A percentile compares a stretch with the other conserved stretches of the same genome.
Conservation (phyloP, 2,329 filamentous ascomycete species). For the Tolypocladium inflatum region DNA sequence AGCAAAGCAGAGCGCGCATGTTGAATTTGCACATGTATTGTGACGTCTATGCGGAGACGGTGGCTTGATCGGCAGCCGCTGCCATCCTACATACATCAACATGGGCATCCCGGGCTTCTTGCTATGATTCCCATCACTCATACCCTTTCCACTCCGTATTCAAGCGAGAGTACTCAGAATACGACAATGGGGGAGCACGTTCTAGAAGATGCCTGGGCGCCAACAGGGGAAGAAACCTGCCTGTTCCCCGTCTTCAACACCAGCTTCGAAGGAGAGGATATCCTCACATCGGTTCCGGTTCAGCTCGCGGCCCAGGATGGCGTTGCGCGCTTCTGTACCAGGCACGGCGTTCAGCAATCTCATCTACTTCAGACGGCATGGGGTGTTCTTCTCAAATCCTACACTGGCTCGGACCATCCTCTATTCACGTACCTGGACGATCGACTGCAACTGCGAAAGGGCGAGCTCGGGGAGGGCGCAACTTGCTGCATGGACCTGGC, state of each 20-base stretch:
- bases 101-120: background rate
- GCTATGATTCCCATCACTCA: background rate
- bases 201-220: background rate
- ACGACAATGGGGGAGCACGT: background rate
- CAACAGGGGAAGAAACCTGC: background rate
- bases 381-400: background rate
- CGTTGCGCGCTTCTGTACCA: background rate
- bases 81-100: background rate
- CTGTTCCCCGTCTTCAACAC: slow-evolving; percentile 1
- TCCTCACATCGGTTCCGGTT: background rate
- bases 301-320: background rate
- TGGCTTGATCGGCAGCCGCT: background rate
- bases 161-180: background rate
- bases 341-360: background rate
- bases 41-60: background rate
- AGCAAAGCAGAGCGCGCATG: background rate
- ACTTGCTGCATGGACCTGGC: background rate
- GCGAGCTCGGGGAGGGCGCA: background rate
- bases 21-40: background rate
- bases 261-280: background rate
- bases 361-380: slow-evolving; percentile 1
- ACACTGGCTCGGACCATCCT: background rate
- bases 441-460: background rate
- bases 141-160: background rate
- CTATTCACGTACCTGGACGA: background rate